Conservation (phyloP, 1,139 yeast genomes). For the Kazachstania sp. region DNA sequence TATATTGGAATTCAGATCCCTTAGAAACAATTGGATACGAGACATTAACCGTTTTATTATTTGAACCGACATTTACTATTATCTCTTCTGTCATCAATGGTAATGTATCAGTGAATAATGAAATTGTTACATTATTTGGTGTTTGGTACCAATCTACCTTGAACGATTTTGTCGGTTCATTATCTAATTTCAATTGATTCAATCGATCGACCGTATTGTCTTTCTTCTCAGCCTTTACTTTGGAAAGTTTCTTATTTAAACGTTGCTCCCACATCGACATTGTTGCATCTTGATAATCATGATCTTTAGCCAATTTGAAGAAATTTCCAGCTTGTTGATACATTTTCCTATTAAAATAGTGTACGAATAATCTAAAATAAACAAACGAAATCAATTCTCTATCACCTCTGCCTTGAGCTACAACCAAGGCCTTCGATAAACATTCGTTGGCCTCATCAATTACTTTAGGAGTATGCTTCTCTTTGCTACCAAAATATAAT, state of each 20-base stretch:
- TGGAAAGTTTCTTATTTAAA: slow-evolving; percentile 32
- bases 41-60: slow-evolving; percentile 16
- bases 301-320: slow-evolving; percentile 42
- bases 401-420: slow-evolving; percentile 47
- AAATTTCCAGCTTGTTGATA: slow-evolving; percentile 41
- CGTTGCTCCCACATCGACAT: slow-evolving; percentile 46
- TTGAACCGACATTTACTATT: slow-evolving; percentile 25
- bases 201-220: background rate
- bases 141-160: slow-evolving; percentile 80
- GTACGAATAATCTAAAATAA: slow-evolving; percentile 51
- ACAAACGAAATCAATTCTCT: slow-evolving; percentile 49
- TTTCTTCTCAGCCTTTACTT: slow-evolving; percentile 5
- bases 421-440: slow-evolving; percentile 45
- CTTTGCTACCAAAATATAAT: slow-evolving; percentile 27
- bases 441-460: slow-evolving; percentile 44
- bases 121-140: slow-evolving; percentile 46
- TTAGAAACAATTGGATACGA: slow-evolving; percentile 22
- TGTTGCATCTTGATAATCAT: slow-evolving; percentile 41
- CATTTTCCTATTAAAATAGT: slow-evolving; percentile 41
- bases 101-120: slow-evolving; percentile 63
- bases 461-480: slow-evolving; percentile 34
- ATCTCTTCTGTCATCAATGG: slow-evolving; percentile 32
- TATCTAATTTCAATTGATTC: background rate
- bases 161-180: slow-evolving; percentile 27
- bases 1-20: slow-evolving; percentile 33